Conservation (phyloP, 495 filamentous ascomycete species). For the Terfezia claveryi region DNA sequence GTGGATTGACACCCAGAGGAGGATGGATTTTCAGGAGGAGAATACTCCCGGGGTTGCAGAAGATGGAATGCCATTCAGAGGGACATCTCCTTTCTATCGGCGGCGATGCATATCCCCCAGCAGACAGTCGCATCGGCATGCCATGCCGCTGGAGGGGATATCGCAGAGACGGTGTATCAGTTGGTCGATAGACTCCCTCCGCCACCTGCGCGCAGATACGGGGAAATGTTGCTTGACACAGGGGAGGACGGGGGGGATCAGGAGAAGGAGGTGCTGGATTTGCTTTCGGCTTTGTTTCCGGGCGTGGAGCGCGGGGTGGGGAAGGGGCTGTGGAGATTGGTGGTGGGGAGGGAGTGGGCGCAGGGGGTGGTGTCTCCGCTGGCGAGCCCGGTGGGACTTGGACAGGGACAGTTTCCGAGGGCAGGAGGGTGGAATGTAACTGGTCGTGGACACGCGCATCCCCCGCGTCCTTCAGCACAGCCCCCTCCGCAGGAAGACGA, state of each 20-base stretch:
- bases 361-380: too few relatives aligned
- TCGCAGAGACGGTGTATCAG: background rate
- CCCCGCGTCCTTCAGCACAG: background rate
- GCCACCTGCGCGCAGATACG: too few relatives aligned
- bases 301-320: too few relatives aligned
- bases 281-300: too few relatives aligned
- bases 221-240: too few relatives aligned
- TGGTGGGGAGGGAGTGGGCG: too few relatives aligned
- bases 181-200: too few relatives aligned
- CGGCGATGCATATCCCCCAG: background rate
- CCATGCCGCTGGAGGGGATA: background rate
- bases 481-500: background rate
- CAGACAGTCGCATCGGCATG: background rate
- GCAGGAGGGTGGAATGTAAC: background rate
- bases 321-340: too few relatives aligned
- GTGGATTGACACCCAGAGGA: background rate
- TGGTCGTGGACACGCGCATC: background rate
- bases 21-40: background rate
- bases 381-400: too few relatives aligned
- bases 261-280: too few relatives aligned
- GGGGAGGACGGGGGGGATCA: too few relatives aligned
- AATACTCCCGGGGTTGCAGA: background rate
- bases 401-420: too few relatives aligned
- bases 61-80: background rate
- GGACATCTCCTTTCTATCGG: background rate